Base-by-base conservation (phyloP, 371 early-diverging fungal genomes). In the Lichtheimia ramosa region DNA sequence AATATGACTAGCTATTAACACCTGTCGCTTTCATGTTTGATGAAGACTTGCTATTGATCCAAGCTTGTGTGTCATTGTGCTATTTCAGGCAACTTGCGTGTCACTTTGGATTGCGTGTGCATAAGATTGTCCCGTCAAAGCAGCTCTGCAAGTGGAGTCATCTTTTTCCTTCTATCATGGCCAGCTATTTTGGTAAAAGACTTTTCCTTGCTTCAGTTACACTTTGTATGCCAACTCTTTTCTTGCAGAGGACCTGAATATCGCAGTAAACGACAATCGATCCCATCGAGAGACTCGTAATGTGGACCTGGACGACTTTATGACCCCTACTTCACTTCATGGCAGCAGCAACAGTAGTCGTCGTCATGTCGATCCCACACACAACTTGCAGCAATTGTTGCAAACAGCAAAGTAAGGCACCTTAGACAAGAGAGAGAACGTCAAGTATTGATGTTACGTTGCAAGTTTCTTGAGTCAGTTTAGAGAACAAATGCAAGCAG, bases 401-500 rank as follows among this genome's bases (percentile, higher is more conserved):
- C 70, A 74, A 49, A 64, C 76, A 48, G 74, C 74, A 24, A 73
- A 64, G 76, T 74, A 72, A 68, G 21, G 10, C 23, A 24, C 8
- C 43, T 16, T 10, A 25, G 10, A 7, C 15, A 21, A 13, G 20
- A 4, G 5, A 41, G 41, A n/a, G 10, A 27, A 13, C 12, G 20
- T 15, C n/a, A 54, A 1, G n/a, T 13, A 25, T 40, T 41, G 41
- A 15, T 25, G 24, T 13, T 34, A 14, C n/a, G 34, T 24, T 12
- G 20, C 3, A 25, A 78, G 79, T 25, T 63, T 79, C 7, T 70
- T 79, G 49, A 57, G 52, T 42, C 74, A 70, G 42, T 74, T 71
- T 48, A 58, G 72, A 64, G 56, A 70, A 42, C 76, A 75, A 53
- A 72, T 74, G 71, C 73, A 70, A 48, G 61, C 57, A n/a, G 62